Evolutionary conservation across 768 basidiomycete species (phyloP).

Genomic region (Boletus rubescentipes): DNA sequence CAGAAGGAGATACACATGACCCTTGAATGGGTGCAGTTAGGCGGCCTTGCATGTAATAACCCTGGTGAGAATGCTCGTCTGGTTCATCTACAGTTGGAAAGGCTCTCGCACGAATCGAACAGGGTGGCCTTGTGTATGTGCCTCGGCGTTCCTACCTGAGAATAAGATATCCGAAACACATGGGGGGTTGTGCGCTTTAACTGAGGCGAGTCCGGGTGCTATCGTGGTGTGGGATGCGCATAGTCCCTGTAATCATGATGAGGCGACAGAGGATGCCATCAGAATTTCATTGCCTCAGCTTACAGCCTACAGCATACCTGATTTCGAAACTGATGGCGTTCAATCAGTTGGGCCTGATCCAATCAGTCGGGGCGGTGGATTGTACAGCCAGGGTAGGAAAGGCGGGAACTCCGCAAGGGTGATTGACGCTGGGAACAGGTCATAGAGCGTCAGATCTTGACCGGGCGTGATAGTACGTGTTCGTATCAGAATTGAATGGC

Average conservation of each 20-base stretch:
- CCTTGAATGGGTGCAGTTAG: slow-evolving; percentile 4
- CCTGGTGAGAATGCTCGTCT: slow-evolving; percentile 9
- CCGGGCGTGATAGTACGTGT: neutral
- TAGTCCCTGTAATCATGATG: slow-evolving; percentile 11
- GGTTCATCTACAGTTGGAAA: neutral
- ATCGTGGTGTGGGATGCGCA: neutral
- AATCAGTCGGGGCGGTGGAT: slow-evolving; percentile 9
- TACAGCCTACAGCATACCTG: slow-evolving; percentile 1
- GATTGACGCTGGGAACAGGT: slow-evolving; percentile 7
- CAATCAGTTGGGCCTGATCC: slow-evolving; percentile 16
- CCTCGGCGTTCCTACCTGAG: slow-evolving; percentile 5
- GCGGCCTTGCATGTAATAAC: neutral
- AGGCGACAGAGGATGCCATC: neutral
- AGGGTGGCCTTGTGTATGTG: neutral
- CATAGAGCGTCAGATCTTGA: slow-evolving; percentile 3
- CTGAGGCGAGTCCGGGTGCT: neutral
- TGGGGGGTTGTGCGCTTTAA: neutral
- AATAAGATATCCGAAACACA: neutral
- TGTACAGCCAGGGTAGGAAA: slow-evolving; percentile 1
- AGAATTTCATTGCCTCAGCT: slow-evolving; percentile 5
- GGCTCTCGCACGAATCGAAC: neutral
- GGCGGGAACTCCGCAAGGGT: neutral
- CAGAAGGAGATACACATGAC: neutral
- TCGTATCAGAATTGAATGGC: neutral
- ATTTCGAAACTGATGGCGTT: slow-evolving; percentile 3